These are phyloP conservation scores for Passiflora organensis DNA, from an alignment of 345 rosid species.

Conservation along the genomic window DNA sequence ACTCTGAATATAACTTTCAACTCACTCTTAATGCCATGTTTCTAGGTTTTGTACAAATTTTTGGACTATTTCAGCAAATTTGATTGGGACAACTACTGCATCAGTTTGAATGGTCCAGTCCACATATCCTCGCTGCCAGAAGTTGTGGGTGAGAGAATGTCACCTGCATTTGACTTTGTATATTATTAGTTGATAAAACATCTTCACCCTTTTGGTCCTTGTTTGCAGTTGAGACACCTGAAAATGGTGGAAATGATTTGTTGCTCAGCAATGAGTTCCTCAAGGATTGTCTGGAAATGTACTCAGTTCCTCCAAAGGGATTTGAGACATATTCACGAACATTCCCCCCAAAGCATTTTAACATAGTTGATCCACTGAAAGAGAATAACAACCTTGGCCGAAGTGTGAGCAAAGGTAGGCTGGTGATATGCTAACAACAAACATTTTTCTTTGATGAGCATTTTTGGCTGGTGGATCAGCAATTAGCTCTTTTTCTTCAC, in stretches of 20 bases:
- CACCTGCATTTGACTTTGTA: not conserved
- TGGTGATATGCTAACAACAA: no score
- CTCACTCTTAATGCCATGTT: constrained; percentile 8
- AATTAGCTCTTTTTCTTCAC: no score
- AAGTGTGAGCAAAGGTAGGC: constrained; percentile 80
- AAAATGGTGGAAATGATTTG: constrained; percentile 33
- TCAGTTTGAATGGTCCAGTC: constrained; percentile 62
- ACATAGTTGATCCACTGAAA: constrained; percentile 79
- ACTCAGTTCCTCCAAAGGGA: constrained; percentile 38
- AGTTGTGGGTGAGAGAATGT: constrained; percentile 39
- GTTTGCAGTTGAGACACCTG: constrained; percentile 31
- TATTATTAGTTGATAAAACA: constrained; percentile 3
- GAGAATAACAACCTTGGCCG: constrained; percentile 85
- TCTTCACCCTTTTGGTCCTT: constrained; percentile 2
- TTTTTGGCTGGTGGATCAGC: no score
- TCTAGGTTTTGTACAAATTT: constrained; percentile 64
- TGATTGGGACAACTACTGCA: constrained; percentile 68
- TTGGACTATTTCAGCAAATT: constrained; percentile 73
- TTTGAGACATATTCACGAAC: constrained; percentile 30
- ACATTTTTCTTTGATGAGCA: no score
- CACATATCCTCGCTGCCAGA: constrained; percentile 50
- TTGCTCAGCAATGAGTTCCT: constrained; percentile 60
- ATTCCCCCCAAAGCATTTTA: constrained; percentile 60
- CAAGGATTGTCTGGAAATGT: constrained; percentile 36
- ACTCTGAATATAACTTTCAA: not conserved